Evolutionary conservation across 2,329 filamentous ascomycete genomes (phyloP).

Genomic region (Alternaria longipes): DNA sequence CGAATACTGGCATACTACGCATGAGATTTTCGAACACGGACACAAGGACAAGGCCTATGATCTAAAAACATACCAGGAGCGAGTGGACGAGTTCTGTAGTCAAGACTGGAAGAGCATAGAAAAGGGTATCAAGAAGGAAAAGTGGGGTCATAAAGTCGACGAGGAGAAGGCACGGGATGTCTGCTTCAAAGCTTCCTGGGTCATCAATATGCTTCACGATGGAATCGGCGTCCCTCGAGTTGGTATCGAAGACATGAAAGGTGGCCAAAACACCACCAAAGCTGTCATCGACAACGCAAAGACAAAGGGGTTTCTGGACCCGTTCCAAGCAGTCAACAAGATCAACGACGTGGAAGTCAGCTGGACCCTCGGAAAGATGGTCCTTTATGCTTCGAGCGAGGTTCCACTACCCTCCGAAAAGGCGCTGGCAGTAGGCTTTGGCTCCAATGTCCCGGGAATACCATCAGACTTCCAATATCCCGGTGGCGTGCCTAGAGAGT

Average conservation of each 20-base stretch:
- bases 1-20: slow-evolving; percentile 98
- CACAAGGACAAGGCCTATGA: slow-evolving; percentile 85
- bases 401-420: slow-evolving; percentile 71
- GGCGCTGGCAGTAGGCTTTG: slow-evolving; percentile 86
- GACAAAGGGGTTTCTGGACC: slow-evolving; percentile 77
- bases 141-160: slow-evolving; percentile 79
- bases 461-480: slow-evolving; percentile 86
- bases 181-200: slow-evolving; percentile 98
- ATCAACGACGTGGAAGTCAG: slow-evolving; percentile 91
- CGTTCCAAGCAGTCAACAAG: slow-evolving; percentile 93
- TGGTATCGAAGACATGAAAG: slow-evolving; percentile 72
- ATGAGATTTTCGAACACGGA: slow-evolving; percentile 85
- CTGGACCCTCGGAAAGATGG: slow-evolving; percentile 97
- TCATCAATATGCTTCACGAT: slow-evolving; percentile 95
- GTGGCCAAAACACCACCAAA: slow-evolving; percentile 74
- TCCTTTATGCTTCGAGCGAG: slow-evolving; percentile 92
- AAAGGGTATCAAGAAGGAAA: slow-evolving; percentile 68
- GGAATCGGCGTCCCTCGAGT: slow-evolving; percentile 92
- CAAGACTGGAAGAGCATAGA: slow-evolving; percentile 83
- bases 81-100: slow-evolving; percentile 85
- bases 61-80: slow-evolving; percentile 85
- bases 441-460: slow-evolving; percentile 76
- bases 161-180: slow-evolving; percentile 80
- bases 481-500: slow-evolving; percentile 61
- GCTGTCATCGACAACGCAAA: slow-evolving; percentile 73